Conservation (phyloP, 2,329 filamentous ascomycete genomes). For the Claviceps lovelessii region DNA sequence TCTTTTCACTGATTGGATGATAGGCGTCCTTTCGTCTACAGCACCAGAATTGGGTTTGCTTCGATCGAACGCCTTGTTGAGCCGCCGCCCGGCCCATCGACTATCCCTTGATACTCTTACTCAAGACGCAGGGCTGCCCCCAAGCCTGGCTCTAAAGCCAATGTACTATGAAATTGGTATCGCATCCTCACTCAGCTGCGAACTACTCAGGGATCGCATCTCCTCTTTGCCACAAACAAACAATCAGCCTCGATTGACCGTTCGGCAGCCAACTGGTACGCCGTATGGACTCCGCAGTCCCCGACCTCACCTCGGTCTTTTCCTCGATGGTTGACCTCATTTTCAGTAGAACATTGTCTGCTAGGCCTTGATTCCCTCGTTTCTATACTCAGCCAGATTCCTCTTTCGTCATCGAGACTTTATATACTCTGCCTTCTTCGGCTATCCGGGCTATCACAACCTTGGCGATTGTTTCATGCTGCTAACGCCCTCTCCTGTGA, state of each 20-base stretch:
- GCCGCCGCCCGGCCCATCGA: background rate
- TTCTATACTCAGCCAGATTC: background rate
- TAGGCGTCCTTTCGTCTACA: background rate
- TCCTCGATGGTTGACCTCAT: background rate
- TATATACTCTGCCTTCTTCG: background rate
- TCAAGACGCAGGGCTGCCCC: background rate
- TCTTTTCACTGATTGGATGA: background rate
- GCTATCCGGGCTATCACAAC: background rate
- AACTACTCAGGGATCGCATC: background rate
- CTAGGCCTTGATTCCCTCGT: background rate
- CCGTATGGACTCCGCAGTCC: no score
- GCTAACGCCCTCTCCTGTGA: constrained; percentile 4
- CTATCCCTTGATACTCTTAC: background rate
- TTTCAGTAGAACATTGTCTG: background rate
- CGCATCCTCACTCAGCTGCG: background rate
- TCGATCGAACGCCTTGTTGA: background rate
- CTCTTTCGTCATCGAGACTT: background rate
- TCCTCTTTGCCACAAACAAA: background rate
- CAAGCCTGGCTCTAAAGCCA: background rate
- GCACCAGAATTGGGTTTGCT: background rate
- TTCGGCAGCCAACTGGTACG: background rate
- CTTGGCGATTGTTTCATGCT: constrained; percentile 6
- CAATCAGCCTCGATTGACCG: background rate
- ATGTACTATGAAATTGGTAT: background rate
- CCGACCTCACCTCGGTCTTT: background rate